Conservation (phyloP, 2,329 filamentous ascomycete genomes). For the Paecilomyces niveus region DNA sequence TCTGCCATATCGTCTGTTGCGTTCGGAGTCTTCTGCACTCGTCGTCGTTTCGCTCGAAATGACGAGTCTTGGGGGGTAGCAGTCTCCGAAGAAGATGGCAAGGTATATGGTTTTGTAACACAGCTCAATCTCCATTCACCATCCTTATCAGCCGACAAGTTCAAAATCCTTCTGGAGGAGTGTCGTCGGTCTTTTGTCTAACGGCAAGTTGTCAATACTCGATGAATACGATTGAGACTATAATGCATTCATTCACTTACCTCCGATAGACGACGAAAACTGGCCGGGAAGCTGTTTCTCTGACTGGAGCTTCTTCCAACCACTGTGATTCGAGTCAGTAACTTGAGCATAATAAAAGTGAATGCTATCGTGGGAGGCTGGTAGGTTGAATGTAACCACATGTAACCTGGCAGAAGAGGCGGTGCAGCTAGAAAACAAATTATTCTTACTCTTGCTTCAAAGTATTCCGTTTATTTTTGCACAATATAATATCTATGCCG, state of each 20-base stretch:
- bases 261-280: background rate
- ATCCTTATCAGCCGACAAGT: constrained; percentile 6
- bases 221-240: background rate
- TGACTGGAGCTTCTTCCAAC: background rate
- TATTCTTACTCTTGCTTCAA: background rate
- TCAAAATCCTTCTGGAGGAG: background rate
- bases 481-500: background rate
- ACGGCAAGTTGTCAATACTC: background rate
- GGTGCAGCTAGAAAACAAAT: background rate
- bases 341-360: background rate
- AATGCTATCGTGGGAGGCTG: background rate
- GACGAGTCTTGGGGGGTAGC: constrained; percentile 6
- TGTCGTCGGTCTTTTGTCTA: background rate
- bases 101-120: background rate
- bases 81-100: background rate
- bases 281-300: background rate
- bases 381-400: background rate
- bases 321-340: background rate
- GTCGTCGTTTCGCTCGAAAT: constrained; percentile 3
- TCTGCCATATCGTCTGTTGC: background rate
- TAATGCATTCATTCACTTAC: background rate
- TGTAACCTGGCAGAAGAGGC: background rate
- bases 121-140: background rate
- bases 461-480: background rate
- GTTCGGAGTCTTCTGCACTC: background rate